Conservation (phyloP, 2,329 filamentous ascomycete genomes). For the Rugonectria rugulosa region DNA sequence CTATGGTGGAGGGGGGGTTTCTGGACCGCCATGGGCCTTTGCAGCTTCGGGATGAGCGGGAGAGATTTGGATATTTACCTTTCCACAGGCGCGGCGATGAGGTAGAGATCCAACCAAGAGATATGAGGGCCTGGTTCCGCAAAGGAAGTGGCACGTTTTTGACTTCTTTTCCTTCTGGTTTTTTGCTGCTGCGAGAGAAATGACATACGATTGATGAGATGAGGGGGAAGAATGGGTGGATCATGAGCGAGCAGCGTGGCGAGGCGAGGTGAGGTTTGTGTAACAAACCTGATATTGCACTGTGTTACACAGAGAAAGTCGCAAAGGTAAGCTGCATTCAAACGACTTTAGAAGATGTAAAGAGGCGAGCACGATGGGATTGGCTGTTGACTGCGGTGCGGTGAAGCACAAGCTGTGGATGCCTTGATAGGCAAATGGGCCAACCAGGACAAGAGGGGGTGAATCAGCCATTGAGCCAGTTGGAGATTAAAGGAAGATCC, state of each 20-base stretch:
- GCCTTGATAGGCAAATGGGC: too few relatives aligned
- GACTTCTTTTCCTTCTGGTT: background rate
- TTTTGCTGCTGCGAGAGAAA: slow-evolving; percentile 28
- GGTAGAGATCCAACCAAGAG: slow-evolving; percentile 30
- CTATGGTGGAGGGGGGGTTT: slow-evolving; percentile 9
- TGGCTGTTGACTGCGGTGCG: slow-evolving; percentile 2
- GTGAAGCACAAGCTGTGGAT: too few relatives aligned
- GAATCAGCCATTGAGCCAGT: too few relatives aligned
- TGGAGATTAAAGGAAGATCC: too few relatives aligned
- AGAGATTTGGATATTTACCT: slow-evolving; percentile 18
- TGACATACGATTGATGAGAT: slow-evolving; percentile 22
- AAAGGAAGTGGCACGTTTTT: slow-evolving; percentile 19
- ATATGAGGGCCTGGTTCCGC: slow-evolving; percentile 24
- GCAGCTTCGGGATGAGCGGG: slow-evolving; percentile 15
- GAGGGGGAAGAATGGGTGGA: slow-evolving; percentile 25
- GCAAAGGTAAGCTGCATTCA: slow-evolving; percentile 23
- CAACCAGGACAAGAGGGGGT: too few relatives aligned
- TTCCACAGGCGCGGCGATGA: slow-evolving; percentile 32
- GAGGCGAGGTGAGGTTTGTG: slow-evolving; percentile 39
- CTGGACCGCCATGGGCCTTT: background rate
- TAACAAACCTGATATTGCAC: slow-evolving; percentile 29
- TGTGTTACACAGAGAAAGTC: slow-evolving; percentile 31
- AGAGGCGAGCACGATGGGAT: slow-evolving; percentile 10
- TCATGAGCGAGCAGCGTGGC: too few relatives aligned
- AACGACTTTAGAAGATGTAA: slow-evolving; percentile 11